Conservation (phyloP, 2,329 filamentous ascomycete species). For the Leptographium radiaticola region DNA sequence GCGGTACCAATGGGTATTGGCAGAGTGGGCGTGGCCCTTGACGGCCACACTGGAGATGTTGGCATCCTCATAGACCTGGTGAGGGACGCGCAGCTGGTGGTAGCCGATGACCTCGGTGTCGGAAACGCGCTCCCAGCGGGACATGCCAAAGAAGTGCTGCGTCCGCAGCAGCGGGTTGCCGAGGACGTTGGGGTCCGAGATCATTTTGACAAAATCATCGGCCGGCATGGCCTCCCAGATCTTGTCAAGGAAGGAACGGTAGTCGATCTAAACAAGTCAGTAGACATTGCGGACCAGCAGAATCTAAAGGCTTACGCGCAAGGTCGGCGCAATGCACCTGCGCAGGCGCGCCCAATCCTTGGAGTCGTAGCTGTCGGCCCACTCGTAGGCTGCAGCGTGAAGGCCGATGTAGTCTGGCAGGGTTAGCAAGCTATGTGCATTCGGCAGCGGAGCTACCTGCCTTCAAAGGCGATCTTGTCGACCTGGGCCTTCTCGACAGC, state of each 20-base stretch:
- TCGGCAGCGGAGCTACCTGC: neutral
- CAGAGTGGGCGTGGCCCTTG: constrained; percentile 47
- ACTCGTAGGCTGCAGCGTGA: constrained; percentile 40
- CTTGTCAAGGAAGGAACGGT: constrained; percentile 49
- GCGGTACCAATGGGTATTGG: constrained; percentile 43
- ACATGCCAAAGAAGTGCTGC: constrained; percentile 50
- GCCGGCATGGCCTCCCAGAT: constrained; percentile 49
- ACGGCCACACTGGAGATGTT: constrained; percentile 27
- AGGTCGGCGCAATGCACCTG: constrained; percentile 49
- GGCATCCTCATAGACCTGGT: constrained; percentile 43
- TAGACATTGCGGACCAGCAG: neutral
- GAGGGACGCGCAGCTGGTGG: constrained; percentile 48
- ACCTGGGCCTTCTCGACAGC: neutral
- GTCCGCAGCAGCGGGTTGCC: constrained; percentile 49
- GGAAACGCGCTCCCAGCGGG: constrained; percentile 43
- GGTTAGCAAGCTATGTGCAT: neutral
- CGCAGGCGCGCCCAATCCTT: constrained; percentile 51
- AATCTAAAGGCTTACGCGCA: constrained; percentile 24
- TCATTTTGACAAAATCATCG: constrained; percentile 47
- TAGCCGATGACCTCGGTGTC: constrained; percentile 46
- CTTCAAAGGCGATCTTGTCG: constrained; percentile 10
- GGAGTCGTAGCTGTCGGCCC: constrained; percentile 53
- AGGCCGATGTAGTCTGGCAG: constrained; percentile 34
- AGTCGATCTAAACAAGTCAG: constrained; percentile 44
- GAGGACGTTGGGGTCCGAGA: constrained; percentile 41